Conservation (phyloP, 179 eudicot genomes). For the Carnegiea gigantea region DNA sequence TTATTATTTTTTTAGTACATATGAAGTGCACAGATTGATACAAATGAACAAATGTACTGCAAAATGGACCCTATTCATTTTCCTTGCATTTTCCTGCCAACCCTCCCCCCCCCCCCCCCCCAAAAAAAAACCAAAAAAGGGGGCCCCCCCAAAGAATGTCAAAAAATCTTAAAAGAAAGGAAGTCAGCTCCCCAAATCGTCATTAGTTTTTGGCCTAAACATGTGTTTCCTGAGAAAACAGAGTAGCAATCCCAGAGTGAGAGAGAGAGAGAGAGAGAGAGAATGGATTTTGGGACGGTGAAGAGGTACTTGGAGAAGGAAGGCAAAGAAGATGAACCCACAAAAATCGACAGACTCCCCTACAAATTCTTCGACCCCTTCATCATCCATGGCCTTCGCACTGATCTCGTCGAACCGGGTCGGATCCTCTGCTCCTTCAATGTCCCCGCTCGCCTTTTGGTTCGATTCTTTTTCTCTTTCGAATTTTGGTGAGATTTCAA, state of each 20-base stretch:
- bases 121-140: too few species aligned
- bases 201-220: too few species aligned
- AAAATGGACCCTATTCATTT: too few species aligned
- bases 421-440: constrained; percentile 70
- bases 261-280: constrained; percentile 2
- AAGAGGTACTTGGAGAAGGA: constrained; percentile 59
- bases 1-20: too few species aligned
- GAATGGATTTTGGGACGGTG: constrained; percentile 62
- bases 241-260: neutral
- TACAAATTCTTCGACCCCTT: constrained; percentile 60
- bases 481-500: neutral
- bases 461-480: constrained; percentile 20
- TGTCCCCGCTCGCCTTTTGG: constrained; percentile 82
- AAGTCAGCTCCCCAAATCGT: neutral
- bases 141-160: too few species aligned
- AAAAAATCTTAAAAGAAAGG: too few species aligned
- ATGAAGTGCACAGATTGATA: too few species aligned
- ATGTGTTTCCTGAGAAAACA: too few species aligned
- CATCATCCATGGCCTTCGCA: constrained; percentile 52
- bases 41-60: too few species aligned
- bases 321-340: constrained; percentile 33
- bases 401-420: constrained; percentile 57
- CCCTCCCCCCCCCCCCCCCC: too few species aligned
- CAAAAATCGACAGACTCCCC: constrained; percentile 54
- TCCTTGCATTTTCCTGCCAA: too few species aligned